These are phyloP conservation scores for Eutypella sp. DNA, from an alignment of 2,329 filamentous ascomycete species.

Conservation along the genomic window DNA sequence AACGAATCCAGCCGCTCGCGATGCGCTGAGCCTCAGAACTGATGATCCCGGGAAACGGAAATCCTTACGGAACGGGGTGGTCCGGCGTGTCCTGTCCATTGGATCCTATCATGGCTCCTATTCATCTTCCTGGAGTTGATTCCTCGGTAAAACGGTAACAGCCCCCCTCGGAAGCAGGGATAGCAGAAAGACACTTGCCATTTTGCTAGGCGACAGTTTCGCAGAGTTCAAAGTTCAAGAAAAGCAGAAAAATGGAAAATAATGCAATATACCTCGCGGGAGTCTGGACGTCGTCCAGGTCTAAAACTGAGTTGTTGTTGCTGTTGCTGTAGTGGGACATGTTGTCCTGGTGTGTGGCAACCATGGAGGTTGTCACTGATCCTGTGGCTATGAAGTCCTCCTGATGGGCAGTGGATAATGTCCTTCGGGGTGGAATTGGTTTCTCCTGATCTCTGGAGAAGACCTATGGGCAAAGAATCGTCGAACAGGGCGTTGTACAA, in stretches of 20 bases:
- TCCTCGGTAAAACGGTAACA: not conserved
- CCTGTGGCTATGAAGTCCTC: constrained; percentile 37
- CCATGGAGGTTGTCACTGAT: constrained; percentile 47
- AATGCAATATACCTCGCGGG: constrained; percentile 56
- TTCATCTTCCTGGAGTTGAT: constrained; percentile 10
- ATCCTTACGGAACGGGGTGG: constrained; percentile 5
- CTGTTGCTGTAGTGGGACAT: constrained; percentile 49
- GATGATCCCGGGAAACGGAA: constrained; percentile 13
- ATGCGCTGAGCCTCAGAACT: constrained; percentile 17
- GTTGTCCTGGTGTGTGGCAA: constrained; percentile 40
- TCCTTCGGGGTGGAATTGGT: constrained; percentile 24
- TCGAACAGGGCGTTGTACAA: constrained; percentile 18
- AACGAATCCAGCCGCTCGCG: constrained; percentile 11
- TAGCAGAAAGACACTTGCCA: not conserved
- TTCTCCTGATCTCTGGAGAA: constrained; percentile 18
- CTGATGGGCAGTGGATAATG: constrained; percentile 24
- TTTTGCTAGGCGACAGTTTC: too few relatives aligned
- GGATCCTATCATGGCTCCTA: constrained; percentile 7
- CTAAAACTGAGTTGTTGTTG: constrained; percentile 41
- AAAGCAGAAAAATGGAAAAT: constrained; percentile 48
- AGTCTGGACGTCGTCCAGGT: constrained; percentile 56
- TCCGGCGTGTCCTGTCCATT: constrained; percentile 12
- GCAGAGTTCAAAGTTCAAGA: too few relatives aligned
- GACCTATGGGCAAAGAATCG: constrained; percentile 13
- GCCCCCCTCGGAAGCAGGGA: not conserved